A percentile compares a stretch with the other conserved stretches of the same genome.
These are phyloP conservation scores for Fusarium sp. DNA, from an alignment of 2,329 filamentous ascomycete genomes.

Conservation along the genomic window DNA sequence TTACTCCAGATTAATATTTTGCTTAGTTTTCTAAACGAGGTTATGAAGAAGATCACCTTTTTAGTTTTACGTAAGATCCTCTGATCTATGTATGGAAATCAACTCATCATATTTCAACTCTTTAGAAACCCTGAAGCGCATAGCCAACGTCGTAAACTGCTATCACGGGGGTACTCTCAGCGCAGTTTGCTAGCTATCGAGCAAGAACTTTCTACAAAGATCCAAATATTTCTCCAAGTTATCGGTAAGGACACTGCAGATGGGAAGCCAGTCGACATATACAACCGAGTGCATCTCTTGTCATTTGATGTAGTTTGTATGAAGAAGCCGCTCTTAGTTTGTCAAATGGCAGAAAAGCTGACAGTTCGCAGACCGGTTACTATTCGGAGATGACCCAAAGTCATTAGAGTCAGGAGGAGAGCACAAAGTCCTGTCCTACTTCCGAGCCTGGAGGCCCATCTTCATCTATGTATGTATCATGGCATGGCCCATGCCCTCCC, in stretches of 20 bases:
- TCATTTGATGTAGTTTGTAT: constrained; percentile 7
- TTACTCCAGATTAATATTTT: too few species aligned
- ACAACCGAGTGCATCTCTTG: neutral
- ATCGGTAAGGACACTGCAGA: neutral
- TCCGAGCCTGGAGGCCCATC: constrained; percentile 4
- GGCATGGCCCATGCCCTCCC: neutral
- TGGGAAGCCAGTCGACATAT: neutral
- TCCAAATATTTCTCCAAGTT: neutral
- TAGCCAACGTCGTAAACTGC: neutral
- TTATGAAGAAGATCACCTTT: constrained; percentile 1
- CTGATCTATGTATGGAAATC: too few species aligned
- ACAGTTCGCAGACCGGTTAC: neutral
- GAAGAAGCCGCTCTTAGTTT: neutral
- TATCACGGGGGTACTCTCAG: constrained; percentile 1
- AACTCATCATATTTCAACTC: too few species aligned
- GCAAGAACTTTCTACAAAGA: neutral
- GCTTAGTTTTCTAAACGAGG: neutral
- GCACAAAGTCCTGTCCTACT: neutral
- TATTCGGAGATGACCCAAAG: constrained; percentile 4
- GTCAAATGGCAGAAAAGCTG: neutral
- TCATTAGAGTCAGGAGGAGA: neutral
- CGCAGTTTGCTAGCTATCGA: neutral
- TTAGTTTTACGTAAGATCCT: constrained; percentile 3
- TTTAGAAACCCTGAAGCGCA: neutral
- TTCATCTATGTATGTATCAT: constrained; percentile 4